Conservation (phyloP, 2,329 filamentous ascomycete genomes). For the Zarea fungicola region DNA sequence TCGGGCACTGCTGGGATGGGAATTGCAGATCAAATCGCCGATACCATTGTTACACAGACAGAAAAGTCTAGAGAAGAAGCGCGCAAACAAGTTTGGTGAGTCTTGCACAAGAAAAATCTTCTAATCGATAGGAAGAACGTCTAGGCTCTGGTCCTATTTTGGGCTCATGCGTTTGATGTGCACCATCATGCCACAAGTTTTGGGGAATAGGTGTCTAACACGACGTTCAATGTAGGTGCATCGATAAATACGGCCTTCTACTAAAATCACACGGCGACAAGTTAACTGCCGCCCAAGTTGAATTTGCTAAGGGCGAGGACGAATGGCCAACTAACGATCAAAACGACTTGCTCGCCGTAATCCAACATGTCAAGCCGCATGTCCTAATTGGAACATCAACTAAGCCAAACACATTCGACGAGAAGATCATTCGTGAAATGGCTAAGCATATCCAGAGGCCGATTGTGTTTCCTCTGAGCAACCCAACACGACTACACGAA, state of each 20-base stretch:
- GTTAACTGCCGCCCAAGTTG: slow-evolving; percentile 49
- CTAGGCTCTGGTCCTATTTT: no score
- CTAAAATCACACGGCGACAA: slow-evolving; percentile 58
- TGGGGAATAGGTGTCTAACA: no score
- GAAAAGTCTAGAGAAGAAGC: slow-evolving; percentile 68
- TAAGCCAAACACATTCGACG: slow-evolving; percentile 42
- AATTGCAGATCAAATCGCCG: slow-evolving; percentile 78
- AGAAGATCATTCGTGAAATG: slow-evolving; percentile 36
- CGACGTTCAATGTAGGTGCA: no score
- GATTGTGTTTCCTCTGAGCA: slow-evolving; percentile 74
- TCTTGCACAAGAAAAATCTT: no score
- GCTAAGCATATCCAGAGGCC: slow-evolving; percentile 65
- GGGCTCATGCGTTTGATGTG: no score
- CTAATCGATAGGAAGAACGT: no score
- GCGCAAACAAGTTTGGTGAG: slow-evolving; percentile 72
- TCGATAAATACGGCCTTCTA: slow-evolving; percentile 77
- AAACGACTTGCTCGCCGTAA: slow-evolving; percentile 57
- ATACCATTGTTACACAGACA: slow-evolving; percentile 68
- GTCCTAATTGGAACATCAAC: slow-evolving; percentile 83
- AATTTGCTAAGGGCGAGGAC: slow-evolving; percentile 58
- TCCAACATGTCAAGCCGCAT: slow-evolving; percentile 69
- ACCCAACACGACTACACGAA: slow-evolving; percentile 80
- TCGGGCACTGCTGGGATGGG: slow-evolving; percentile 77
- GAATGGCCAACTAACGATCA: slow-evolving; percentile 57
- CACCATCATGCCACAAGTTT: no score